Percentiles rank a stretch among this genome's conserved stretches.
These are phyloP conservation scores for Penicillium coprophilum DNA, from an alignment of 495 filamentous ascomycete genomes.

Conservation along the genomic window DNA sequence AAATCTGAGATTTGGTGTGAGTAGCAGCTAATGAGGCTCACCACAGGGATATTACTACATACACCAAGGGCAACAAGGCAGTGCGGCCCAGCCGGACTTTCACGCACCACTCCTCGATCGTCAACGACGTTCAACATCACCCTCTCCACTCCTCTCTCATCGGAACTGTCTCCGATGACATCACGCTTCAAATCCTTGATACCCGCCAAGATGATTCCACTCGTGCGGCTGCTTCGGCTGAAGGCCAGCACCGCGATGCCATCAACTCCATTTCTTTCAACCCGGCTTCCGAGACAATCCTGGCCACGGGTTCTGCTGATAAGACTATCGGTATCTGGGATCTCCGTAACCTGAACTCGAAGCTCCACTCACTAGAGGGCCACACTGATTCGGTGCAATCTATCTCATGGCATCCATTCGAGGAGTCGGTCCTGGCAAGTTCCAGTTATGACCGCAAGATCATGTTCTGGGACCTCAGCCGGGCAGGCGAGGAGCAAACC, in stretches of 20 bases:
- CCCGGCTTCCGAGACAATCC: constrained; percentile 76
- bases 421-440: constrained; percentile 83
- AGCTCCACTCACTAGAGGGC: constrained; percentile 79
- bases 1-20: not conserved
- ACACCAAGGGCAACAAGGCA: constrained; percentile 65
- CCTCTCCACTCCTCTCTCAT: constrained; percentile 78
- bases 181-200: constrained; percentile 90
- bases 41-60: constrained; percentile 72
- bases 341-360: constrained; percentile 79
- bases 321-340: constrained; percentile 97
- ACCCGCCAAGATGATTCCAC: constrained; percentile 64
- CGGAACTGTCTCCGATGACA: constrained; percentile 92
- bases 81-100: constrained; percentile 71
- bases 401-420: constrained; percentile 88
- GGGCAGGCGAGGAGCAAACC: constrained; percentile 88
- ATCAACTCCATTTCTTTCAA: constrained; percentile 96
- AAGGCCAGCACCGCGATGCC: constrained; percentile 78
- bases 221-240: constrained; percentile 60
- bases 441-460: constrained; percentile 89
- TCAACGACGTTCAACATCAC: constrained; percentile 96
- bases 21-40: constrained; percentile 9
- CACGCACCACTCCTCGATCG: constrained; percentile 83
- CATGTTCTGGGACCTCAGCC: constrained; percentile 93
- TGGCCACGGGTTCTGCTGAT: constrained; percentile 92
- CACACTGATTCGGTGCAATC: constrained; percentile 89